A percentile compares a stretch with the other conserved stretches of the same genome.
phyloP scores from a whole-genome alignment of 2,329 filamentous ascomycete species.

The Botrytis tulipae region DNA sequence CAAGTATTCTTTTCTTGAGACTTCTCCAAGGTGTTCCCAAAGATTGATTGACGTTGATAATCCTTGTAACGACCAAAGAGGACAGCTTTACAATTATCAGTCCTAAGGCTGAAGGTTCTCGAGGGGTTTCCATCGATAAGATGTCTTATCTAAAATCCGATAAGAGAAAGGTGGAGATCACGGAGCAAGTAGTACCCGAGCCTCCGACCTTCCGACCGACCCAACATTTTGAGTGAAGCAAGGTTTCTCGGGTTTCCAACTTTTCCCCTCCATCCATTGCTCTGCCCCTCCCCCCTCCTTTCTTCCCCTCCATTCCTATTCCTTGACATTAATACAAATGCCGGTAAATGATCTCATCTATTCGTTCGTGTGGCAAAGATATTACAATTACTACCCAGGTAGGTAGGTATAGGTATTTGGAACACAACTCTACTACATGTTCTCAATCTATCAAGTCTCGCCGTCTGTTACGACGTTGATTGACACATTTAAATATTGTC shows the following conservation, averaged over 20 bases:
- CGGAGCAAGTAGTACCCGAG: background rate
- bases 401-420: background rate
- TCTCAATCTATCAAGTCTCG: background rate
- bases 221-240: background rate
- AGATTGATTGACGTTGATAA: background rate
- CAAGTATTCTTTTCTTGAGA: background rate
- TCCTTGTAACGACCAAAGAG: conserved; percentile 20
- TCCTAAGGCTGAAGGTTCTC: background rate
- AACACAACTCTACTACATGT: background rate
- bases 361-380: background rate
- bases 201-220: background rate
- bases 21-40: background rate
- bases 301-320: background rate
- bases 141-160: background rate
- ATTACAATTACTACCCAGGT: no score
- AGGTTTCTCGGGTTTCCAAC: background rate
- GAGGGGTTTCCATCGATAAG: background rate
- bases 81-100: conserved; percentile 18
- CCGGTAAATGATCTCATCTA: background rate
- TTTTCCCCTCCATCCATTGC: background rate
- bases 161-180: background rate
- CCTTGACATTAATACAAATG: background rate
- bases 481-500: background rate
- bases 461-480: background rate
- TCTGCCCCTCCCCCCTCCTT: background rate